Evolutionary conservation across 108 stramenopile genomes (phyloP).

Genomic region (Skeletonema marinoi): DNA sequence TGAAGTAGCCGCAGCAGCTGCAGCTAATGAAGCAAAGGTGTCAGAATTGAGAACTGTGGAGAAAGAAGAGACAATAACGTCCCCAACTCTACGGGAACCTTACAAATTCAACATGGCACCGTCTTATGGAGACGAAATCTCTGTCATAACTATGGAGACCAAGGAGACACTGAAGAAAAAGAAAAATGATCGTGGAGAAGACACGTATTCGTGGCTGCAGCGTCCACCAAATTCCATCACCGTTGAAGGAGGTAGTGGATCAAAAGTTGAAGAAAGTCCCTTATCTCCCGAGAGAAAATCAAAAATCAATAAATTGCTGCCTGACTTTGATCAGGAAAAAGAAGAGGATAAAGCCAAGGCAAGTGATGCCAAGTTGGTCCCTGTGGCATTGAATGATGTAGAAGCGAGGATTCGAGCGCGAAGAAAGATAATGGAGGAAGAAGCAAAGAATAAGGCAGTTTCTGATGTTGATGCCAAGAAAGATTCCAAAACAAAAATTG

Average conservation of each 20-base stretch:
- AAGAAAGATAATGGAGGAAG: slow-evolving; percentile 18
- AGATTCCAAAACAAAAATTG: not conserved
- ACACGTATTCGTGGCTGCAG: slow-evolving; percentile 20
- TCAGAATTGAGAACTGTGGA: not conserved
- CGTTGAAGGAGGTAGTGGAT: slow-evolving; percentile 25
- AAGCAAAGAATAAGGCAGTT: not conserved
- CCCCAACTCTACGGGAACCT: not conserved
- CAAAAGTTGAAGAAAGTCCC: not conserved
- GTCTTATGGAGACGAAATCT: slow-evolving; percentile 43
- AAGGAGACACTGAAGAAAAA: slow-evolving; percentile 27
- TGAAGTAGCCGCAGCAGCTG: not conserved
- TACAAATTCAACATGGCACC: slow-evolving; percentile 6
- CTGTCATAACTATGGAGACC: slow-evolving; percentile 51
- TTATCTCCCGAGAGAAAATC: slow-evolving; percentile 6
- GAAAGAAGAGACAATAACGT: not conserved
- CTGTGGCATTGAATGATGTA: slow-evolving; percentile 30
- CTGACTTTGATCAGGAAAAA: slow-evolving; percentile 20
- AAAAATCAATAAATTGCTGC: slow-evolving; percentile 27
- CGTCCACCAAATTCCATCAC: slow-evolving; percentile 49
- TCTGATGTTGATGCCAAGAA: not conserved
- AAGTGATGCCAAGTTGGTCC: slow-evolving; percentile 14
- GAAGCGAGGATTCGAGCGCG: slow-evolving; percentile 46
- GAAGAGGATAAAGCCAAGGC: slow-evolving; percentile 29
- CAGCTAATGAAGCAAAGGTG: not conserved
- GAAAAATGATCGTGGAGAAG: slow-evolving; percentile 6